Conservation (phyloP, 2,329 filamentous ascomycete genomes). For the Colletotrichum shisoi region DNA sequence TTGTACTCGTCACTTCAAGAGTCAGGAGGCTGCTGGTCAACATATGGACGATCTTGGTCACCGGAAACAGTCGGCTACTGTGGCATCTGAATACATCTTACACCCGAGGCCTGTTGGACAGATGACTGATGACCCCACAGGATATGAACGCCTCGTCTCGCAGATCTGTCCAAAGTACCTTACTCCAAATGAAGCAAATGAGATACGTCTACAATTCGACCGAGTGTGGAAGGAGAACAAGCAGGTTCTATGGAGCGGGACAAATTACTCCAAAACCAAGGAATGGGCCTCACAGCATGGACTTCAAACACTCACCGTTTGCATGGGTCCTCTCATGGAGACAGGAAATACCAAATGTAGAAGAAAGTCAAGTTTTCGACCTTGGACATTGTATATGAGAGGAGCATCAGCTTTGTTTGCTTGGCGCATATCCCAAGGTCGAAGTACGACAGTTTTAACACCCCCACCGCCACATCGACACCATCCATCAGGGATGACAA, state of each 20-base stretch:
- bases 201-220: slow-evolving; percentile 3
- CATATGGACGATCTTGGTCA: background rate
- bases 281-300: background rate
- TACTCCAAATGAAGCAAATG: background rate
- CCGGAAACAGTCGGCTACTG: background rate
- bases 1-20: background rate
- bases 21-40: background rate
- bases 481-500: background rate
- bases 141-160: slow-evolving; percentile 1
- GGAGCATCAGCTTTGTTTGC: background rate
- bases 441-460: background rate
- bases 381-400: background rate
- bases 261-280: background rate
- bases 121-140: background rate
- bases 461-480: background rate
- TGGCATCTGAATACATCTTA: too few species aligned
- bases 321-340: slow-evolving; percentile 4
- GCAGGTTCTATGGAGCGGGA: background rate
- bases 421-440: background rate
- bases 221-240: background rate
- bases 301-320: background rate
- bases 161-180: slow-evolving; percentile 1
- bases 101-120: background rate
- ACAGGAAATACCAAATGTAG: background rate
- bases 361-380: background rate